Evolutionary conservation across 345 rosid species (phyloP), one percentile per base, ranked within the genome.

Genomic region (Tarenaya hassleriana): DNA sequence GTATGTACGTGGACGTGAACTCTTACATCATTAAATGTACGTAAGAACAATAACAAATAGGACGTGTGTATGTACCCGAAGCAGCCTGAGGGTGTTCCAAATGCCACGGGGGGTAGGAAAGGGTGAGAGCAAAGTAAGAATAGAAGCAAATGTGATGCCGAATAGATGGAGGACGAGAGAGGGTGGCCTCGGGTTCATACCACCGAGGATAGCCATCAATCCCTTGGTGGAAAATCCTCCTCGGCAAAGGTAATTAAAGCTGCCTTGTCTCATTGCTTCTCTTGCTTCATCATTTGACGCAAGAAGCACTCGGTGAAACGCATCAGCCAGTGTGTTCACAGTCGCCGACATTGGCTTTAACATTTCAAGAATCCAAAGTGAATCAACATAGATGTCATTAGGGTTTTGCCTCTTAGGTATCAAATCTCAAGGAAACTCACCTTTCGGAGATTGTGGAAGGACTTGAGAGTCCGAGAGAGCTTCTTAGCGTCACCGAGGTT

Each of bases 391-490:
- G 7, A 9, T 9, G 3, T 9, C 40, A n/a, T 35, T 35, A 10
- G 16, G 7, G 1, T 35, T 35, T 35, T 10, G 7, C 11, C n/a
- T 9, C 3, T 35, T 2, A n/a, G 7, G 11, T 9, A 11, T 35
- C 13, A 9, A 35, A 10, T 35, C 3, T 35, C 4, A 35, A 35
- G 1, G 24, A 47, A 34, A 19, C 66, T 63, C 14, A 75, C 83
- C 72, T 78, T 75, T 32, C 83, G 71, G 55, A 72, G 64, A 16
- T 56, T 57, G 67, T 72, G 69, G 17, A 78, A 78, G 19, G 83
- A 75, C 58, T 78, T 73, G 18, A 72, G 55, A 37, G 72, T 54
- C 50, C 57, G 47, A 41, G 66, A 44, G 14, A 78, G 19, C 35
- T 67, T 51, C 41, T 73, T 54, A 35, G 68, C 38, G 61, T 75